Percentiles rank a stretch among this genome's conserved stretches.
Conservation (phyloP, 225 moss, liverwort and hornwort genomes). For the Straminergon stramineum region DNA sequence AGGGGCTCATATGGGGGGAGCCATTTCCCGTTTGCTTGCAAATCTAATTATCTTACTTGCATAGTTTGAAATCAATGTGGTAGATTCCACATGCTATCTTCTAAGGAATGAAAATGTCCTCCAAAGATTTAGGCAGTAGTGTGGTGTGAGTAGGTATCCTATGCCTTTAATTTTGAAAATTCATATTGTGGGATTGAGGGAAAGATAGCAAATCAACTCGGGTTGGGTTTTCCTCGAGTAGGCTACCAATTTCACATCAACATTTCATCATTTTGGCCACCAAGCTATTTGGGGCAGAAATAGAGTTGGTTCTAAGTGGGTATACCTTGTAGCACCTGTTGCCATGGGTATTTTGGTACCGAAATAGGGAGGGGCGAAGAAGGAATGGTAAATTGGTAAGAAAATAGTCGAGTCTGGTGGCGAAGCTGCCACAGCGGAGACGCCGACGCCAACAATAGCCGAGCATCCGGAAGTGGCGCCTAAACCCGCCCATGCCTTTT, state of each 20-base stretch:
- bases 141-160: background rate
- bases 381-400: background rate
- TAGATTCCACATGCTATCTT: accelerated
- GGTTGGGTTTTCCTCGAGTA: accelerated
- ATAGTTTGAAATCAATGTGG: background rate
- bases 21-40: background rate
- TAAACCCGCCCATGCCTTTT: background rate
- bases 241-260: background rate
- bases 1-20: no score
- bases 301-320: background rate
- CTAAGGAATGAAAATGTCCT: background rate
- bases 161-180: background rate
- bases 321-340: background rate
- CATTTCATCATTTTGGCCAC: background rate
- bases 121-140: accelerated
- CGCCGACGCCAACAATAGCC: background rate
- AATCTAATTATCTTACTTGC: accelerated
- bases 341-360: background rate
- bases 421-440: background rate
- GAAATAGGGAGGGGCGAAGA: background rate
- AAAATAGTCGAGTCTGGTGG: background rate
- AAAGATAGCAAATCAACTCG: no score
- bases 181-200: accelerated
- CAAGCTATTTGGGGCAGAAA: background rate
- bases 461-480: background rate